These are phyloP conservation scores for Phytophthora pluvialis DNA, from an alignment of 352 stramenopile species.

Conservation along the genomic window DNA sequence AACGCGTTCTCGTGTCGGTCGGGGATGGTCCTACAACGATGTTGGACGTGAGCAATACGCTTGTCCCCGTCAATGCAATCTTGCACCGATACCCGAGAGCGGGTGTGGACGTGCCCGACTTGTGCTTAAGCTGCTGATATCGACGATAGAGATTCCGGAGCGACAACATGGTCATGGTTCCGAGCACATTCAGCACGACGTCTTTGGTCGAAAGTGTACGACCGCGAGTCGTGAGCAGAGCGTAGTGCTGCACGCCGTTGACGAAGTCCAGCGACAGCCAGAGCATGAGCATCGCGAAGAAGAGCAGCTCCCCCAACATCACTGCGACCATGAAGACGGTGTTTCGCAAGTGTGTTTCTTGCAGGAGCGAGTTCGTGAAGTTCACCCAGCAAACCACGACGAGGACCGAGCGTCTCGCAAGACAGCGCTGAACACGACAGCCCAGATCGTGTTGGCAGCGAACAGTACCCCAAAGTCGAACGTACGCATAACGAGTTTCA, in stretches of 20 bases:
- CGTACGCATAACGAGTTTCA: not conserved
- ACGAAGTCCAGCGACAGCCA: not conserved
- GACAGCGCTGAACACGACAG: not conserved
- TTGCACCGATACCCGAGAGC: not conserved
- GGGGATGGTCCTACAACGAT: too few species aligned
- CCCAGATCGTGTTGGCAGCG: not conserved
- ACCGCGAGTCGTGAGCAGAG: not conserved
- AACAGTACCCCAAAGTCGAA: not conserved
- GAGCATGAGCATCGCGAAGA: not conserved
- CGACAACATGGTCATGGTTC: not conserved
- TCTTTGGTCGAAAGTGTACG: slow-evolving; percentile 1
- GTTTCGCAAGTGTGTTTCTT: not conserved
- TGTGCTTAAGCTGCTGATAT: not conserved
- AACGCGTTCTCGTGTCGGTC: too few species aligned
- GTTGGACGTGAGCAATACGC: not conserved
- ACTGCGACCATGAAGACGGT: not conserved
- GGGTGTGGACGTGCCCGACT: not conserved
- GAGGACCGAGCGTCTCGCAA: not conserved
- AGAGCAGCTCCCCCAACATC: not conserved
- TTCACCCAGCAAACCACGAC: not conserved
- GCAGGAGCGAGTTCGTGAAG: not conserved
- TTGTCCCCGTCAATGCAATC: not conserved
- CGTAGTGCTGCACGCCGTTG: not conserved
- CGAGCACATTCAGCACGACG: not conserved
- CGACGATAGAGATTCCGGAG: not conserved